A percentile compares a stretch with the other conserved stretches of the same genome.
phyloP scores from a whole-genome alignment of 805 yeast species.

The Schwanniomyces occidentalis region DNA sequence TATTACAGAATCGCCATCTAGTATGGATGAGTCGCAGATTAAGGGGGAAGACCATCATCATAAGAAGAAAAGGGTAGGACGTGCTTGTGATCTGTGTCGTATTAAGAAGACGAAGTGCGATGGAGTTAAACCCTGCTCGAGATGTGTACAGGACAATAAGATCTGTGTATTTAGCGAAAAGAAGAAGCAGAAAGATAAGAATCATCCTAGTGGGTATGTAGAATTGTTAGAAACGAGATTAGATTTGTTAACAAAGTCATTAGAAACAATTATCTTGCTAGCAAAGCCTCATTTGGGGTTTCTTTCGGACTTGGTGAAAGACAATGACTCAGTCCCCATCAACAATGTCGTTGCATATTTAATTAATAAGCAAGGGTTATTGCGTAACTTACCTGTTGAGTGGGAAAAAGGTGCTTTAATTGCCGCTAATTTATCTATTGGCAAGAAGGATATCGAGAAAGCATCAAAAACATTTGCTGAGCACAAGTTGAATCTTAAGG shows the following conservation, averaged over 20 bases:
- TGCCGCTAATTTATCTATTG: constrained; percentile 34
- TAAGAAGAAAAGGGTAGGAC: constrained; percentile 58
- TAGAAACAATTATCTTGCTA: constrained; percentile 42
- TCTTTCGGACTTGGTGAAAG: constrained; percentile 18
- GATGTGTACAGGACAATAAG: constrained; percentile 56
- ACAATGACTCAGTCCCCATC: constrained; percentile 33
- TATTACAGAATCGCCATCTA: constrained; percentile 8
- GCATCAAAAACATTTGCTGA: constrained; percentile 36
- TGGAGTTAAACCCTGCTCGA: constrained; percentile 60
- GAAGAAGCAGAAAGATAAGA: constrained; percentile 53
- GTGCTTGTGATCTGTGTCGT: constrained; percentile 65
- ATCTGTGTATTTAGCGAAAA: constrained; percentile 61
- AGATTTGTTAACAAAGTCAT: constrained; percentile 50
- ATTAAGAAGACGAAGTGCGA: constrained; percentile 65
- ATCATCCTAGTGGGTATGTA: constrained; percentile 60
- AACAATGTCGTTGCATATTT: constrained; percentile 48
- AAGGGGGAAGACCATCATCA: constrained; percentile 20
- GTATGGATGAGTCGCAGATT: background rate
- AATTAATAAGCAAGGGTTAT: constrained; percentile 39
- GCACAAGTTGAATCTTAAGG: constrained; percentile 19
- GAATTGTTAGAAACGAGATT: constrained; percentile 62
- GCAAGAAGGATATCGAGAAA: constrained; percentile 20
- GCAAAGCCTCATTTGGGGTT: constrained; percentile 31
- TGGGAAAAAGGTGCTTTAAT: constrained; percentile 47
- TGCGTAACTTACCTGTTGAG: constrained; percentile 40